Percentiles rank a stretch among this genome's conserved stretches.
phyloP scores from a whole-genome alignment of 345 rosid species.

The Stellera chamaejasme region DNA sequence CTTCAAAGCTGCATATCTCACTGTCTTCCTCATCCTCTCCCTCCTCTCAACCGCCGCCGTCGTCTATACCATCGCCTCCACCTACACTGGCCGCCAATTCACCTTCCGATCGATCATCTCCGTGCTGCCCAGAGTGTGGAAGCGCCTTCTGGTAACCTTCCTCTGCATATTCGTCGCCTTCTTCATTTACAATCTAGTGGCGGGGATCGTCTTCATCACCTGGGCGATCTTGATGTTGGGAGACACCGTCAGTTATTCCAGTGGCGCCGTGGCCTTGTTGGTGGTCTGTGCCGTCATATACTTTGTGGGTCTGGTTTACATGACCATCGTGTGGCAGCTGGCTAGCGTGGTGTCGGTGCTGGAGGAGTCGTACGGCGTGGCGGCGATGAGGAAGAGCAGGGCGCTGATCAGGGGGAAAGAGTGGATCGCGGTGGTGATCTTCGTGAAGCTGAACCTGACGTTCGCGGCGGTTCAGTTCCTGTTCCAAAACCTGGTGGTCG shows the following conservation, averaged over 20 bases:
- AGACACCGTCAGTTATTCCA: background rate
- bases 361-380: conserved; percentile 36
- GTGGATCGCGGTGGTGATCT: conserved; percentile 14
- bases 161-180: conserved; percentile 22
- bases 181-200: conserved; percentile 20
- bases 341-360: conserved; percentile 47
- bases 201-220: background rate
- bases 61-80: conserved; percentile 33
- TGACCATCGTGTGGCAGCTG: conserved; percentile 39
- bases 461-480: conserved; percentile 6
- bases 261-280: background rate
- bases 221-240: conserved; percentile 1
- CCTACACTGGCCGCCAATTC: conserved; percentile 27
- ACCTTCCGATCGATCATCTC: conserved; percentile 29
- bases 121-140: conserved; percentile 43
- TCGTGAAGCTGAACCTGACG: conserved; percentile 10
- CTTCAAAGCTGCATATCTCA: conserved; percentile 28
- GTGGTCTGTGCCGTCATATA: conserved; percentile 1
- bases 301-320: conserved; percentile 26
- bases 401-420: conserved; percentile 34
- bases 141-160: conserved; percentile 39
- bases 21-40: conserved; percentile 28
- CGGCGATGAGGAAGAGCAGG: conserved; percentile 40
- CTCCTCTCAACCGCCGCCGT: conserved; percentile 38
- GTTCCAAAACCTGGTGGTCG: conserved; percentile 15